Evolutionary conservation across 345 rosid genomes (phyloP), one percentile per base, ranked within the genome.

Genomic region (Boechera divaricarpa): DNA sequence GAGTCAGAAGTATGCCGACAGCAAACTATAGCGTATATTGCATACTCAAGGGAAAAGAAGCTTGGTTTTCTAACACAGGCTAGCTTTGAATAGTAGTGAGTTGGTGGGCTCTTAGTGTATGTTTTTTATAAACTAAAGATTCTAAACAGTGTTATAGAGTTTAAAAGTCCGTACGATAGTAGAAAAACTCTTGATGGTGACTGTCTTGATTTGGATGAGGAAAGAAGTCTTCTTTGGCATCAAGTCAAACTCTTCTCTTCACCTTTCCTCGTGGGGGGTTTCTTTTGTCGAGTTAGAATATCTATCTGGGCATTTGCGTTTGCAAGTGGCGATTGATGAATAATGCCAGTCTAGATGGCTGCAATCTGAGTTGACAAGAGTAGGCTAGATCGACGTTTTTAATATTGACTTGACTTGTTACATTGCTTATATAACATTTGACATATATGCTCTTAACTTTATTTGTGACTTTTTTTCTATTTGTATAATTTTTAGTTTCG

Each of bases 91-190:
- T 41, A 28, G 54, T 42, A 41, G 4, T 29, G 73, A 39, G 63
- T 41, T 52, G 73, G n/a, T 68, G 35, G 59, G 72, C 36, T 36
- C 26, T 15, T 69, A 54, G 26, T 38, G 38, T 68, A 13, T 52
- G 13, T 67, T 35, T 21, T 38, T 13, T 54, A 15, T 13, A 48
- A 0, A 10, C 18, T 54, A 33, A 33, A 33, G 36, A 33, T 33
- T 33, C 7, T 5, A 12, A 18, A 48, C n/a, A 36, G 26, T 38
- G 26, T 53, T 10, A 49, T 10, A 16, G 31, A 33, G 29, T 32
- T 10, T 10, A 1, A 10, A 65, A 48, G 31, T 33, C 11, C 51
- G 41, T 6, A 62, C 3, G 35, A 62, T 21, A 61, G 6, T 1
- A 61, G 16, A 39, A 35, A 35, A 35, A 35, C 38, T 35, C 38